phyloP scores from a whole-genome alignment of 106 monocot genomes.

The Iris macrosiphon region DNA sequence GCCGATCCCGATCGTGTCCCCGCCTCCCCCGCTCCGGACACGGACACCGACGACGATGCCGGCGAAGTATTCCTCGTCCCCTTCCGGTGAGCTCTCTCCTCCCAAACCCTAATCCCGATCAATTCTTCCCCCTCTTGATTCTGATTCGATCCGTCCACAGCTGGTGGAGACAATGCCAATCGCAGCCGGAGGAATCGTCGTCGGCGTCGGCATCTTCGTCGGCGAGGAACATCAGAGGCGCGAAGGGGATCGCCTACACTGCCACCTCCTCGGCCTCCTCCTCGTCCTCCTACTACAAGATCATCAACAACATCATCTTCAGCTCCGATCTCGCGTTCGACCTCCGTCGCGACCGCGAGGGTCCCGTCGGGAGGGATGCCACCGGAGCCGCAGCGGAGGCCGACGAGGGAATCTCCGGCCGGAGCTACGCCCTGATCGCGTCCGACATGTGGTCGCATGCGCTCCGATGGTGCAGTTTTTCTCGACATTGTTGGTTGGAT shows the following conservation, averaged over 20 bases:
- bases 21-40: neutral
- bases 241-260: conserved; percentile 33
- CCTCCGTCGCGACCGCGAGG: conserved; percentile 28
- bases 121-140: neutral
- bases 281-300: conserved; percentile 35
- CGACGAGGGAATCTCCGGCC: conserved; percentile 3
- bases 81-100: conserved; percentile 25
- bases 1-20: neutral
- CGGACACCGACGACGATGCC: too few species aligned
- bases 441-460: conserved; percentile 49
- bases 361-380: too few species aligned
- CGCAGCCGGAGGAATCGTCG: conserved; percentile 14
- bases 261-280: conserved; percentile 31
- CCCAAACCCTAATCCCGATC: too few species aligned
- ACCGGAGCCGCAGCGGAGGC: too few species aligned
- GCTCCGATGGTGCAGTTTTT: conserved; percentile 41
- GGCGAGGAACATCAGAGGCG: neutral
- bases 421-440: conserved; percentile 48
- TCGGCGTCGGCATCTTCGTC: neutral
- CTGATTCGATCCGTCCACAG: neutral
- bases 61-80: conserved; percentile 68
- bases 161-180: too few species aligned
- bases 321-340: conserved; percentile 63
- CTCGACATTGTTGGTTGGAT: too few species aligned
- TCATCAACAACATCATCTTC: conserved; percentile 69